These are phyloP conservation scores for Coemansia sp. DNA, from an alignment of 192 early-diverging fungal genomes.

Conservation along the genomic window DNA sequence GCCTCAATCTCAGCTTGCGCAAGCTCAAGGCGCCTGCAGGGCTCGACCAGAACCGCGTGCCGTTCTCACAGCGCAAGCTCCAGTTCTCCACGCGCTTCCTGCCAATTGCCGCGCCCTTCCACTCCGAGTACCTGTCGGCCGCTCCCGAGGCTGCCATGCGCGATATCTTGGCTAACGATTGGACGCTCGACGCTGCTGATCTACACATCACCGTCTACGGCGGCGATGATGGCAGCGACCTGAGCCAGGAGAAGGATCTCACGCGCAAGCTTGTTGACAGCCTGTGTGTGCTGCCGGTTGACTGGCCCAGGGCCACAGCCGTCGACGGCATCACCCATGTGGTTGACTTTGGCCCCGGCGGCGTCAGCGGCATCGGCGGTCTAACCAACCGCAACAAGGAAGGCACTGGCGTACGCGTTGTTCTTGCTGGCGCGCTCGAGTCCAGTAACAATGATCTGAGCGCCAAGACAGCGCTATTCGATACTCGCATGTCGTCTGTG, in stretches of 20 bases:
- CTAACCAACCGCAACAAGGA: constrained; percentile 92
- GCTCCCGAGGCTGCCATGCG: constrained; percentile 64
- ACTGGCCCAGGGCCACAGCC: constrained; percentile 65
- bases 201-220: constrained; percentile 76
- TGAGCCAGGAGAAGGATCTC: constrained; percentile 60
- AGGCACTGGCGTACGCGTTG: constrained; percentile 75
- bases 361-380: constrained; percentile 83
- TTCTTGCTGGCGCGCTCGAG: constrained; percentile 39
- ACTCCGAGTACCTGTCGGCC: constrained; percentile 73
- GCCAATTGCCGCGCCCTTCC: constrained; percentile 92
- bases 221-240: constrained; percentile 79
- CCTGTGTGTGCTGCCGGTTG: constrained; percentile 69
- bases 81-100: constrained; percentile 90
- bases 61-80: constrained; percentile 85
- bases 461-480: constrained; percentile 78
- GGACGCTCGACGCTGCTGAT: constrained; percentile 65
- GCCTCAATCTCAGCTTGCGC: constrained; percentile 86
- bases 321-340: constrained; percentile 74
- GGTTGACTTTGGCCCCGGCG: constrained; percentile 91
- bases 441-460: constrained; percentile 65
- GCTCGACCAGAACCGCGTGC: constrained; percentile 86
- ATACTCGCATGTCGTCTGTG: constrained; percentile 71
- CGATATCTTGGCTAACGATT: constrained; percentile 67
- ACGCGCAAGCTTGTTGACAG: constrained; percentile 71
- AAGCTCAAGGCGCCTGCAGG: constrained; percentile 86